Base-by-base conservation (phyloP, 2,329 filamentous ascomycete species). In the Verticillium dahliae region DNA sequence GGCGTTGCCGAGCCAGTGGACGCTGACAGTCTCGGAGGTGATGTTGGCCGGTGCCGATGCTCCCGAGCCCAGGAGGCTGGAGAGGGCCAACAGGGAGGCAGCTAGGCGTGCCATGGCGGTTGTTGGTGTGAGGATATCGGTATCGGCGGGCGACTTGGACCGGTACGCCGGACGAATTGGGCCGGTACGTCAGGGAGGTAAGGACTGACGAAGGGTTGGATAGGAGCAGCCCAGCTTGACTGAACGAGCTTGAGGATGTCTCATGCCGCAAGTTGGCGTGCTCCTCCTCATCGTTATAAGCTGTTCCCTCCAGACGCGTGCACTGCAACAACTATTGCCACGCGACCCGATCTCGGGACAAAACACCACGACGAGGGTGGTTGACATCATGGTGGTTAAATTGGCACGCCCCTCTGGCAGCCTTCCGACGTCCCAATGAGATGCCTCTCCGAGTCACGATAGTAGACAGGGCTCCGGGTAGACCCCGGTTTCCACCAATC, bases 1-100 rank as follows among this genome's bases (percentile, higher is more conserved):
- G 13, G 70, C 71, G 7, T 73, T 68, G 14, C 75, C 76, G 5
- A 81, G 68, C 78, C 78, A 81, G 45, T 68, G 69, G 13, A 78
- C 73, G 22, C 50, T 62, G 33, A 37, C 45, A 5, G 15, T 54
- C 14, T 31, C 45, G 60, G 62, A 61, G 57, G 60, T 65, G 14
- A 54, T 62, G 63, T 34, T 60, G 56, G 59, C 60, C 4, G 58
- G 41, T 3, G 57, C 56, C n/a, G 62, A 56, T 18, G 59, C 38
- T 2, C 55, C 62, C n/a, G 58, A 59, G 60, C 60, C 62, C 18
- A 65, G 11, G 54, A 65, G 63, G 59, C 62, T 58, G 58, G 62
- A 10, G 41, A 65, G 54, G 56, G 57, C 63, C 38, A 61, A 45
- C 37, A 64, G 63, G 50, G 59, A 54, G 18, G 61, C 41, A 56